Evolutionary conservation across 2,329 filamentous ascomycete species (phyloP), one percentile per base, ranked within the genome.

Genomic region (Arthrocladium fulminans): DNA sequence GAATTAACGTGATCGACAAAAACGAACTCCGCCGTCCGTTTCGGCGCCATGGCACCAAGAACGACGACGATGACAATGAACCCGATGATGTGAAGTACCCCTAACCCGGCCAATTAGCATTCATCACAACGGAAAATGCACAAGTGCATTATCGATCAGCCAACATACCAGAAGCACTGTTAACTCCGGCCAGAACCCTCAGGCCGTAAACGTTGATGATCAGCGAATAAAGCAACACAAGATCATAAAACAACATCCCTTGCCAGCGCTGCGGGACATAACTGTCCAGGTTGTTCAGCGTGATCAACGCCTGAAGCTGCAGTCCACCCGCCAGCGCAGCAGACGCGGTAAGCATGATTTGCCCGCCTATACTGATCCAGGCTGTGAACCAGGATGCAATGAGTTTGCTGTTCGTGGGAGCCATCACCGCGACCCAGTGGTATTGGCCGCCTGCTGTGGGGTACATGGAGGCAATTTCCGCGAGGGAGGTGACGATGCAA

Each of bases 1-100:
- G 70, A 68, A 1, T 64, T 61, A 45, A 73, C 73, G 8, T 61
- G 51, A 0, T 61, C 63, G 0, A 58, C 62, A 46, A 76, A 76
- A 1, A 76, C 67, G n/a, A 65, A 63, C 0, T 60, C 50, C 2
- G 63, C 48, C 23, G 59, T 54, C 41, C 61, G 61, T 45, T 61
- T 57, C 17, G 63, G 60, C 9, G 59, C 54, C 13, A 67, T 52
- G 41, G 61, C 51, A 6, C 66, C 57, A 17, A 68, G 47, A 1
- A 63, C 59, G 6, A 58, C 65, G 32, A 67, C 61, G 42, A 63
- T 60, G 5, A 59, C 65, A 32, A 67, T 61, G 43, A 69, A 68
- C 20, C 62, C 59, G 2, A 63, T 43, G n/a, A 69, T 51, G 44
- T 65, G 62, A 12, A 62, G 50, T 32, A 61, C 55, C 2, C 56